phyloP scores from a whole-genome alignment of 2,329 filamentous ascomycete genomes.

The Aspergillus sp. region DNA sequence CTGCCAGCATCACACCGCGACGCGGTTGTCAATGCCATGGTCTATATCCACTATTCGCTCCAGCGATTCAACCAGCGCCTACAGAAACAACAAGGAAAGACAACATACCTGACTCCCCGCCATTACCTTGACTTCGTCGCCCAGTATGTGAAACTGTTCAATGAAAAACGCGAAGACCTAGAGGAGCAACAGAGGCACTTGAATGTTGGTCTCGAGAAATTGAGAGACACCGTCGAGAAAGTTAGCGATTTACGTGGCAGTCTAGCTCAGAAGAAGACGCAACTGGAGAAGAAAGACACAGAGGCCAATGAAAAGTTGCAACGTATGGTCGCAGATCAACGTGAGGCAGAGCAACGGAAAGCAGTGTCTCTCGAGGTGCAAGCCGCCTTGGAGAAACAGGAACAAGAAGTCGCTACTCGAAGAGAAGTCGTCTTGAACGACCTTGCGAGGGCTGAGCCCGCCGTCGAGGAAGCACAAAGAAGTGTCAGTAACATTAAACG shows the following conservation, averaged over 20 bases:
- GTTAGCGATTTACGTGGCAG: constrained; percentile 88
- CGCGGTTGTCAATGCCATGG: constrained; percentile 95
- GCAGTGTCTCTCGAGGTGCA: constrained; percentile 86
- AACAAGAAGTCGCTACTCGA: constrained; percentile 79
- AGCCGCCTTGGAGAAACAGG: constrained; percentile 80
- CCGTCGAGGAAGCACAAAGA: constrained; percentile 87
- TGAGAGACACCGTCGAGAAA: constrained; percentile 95
- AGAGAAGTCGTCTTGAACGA: constrained; percentile 83
- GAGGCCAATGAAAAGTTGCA: constrained; percentile 98
- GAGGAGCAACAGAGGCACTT: constrained; percentile 98
- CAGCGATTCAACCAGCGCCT: constrained; percentile 86
- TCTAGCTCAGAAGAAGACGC: constrained; percentile 88
- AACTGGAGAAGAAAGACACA: constrained; percentile 88
- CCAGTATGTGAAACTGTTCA: constrained; percentile 96
- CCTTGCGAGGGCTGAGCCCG: constrained; percentile 86
- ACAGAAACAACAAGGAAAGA: constrained; percentile 85
- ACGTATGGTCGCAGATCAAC: constrained; percentile 94
- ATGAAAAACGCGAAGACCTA: constrained; percentile 95
- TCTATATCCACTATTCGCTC: constrained; percentile 95
- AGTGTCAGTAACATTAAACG: constrained; percentile 99
- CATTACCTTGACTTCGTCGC: constrained; percentile 98
- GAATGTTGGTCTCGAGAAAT: constrained; percentile 96
- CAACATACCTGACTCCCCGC: constrained; percentile 89
- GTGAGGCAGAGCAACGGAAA: constrained; percentile 89
- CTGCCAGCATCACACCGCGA: constrained; percentile 89